Evolutionary conservation across 306 rosid genomes (phyloP), one percentile per base, ranked within the genome.

Genomic region (Corylus heterophylla): DNA sequence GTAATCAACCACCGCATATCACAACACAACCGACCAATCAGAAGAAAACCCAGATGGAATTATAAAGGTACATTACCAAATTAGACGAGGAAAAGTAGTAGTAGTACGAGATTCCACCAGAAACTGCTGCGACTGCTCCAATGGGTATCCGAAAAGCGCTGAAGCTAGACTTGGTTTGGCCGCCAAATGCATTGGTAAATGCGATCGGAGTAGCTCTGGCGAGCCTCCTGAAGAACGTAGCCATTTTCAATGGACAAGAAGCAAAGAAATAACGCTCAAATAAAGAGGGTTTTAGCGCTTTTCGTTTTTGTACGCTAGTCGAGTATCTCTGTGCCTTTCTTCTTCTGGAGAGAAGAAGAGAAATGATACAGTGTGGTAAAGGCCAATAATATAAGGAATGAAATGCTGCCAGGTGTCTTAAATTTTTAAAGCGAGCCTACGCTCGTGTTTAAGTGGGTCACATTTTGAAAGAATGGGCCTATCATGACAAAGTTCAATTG

Each of bases 81-180:
- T 81, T 79, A 67, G 96, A 79, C 35, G 92, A 86, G 69, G 96
- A 89, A 42, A 69, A 78, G 82, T 80, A 89, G 85, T 83, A 96
- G 37, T 89, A 48, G 79, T 81, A 91, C 47, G 99, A 96, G 83
- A 86, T 18, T 78, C 94, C 99, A 69, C 97, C 99, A 71, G 97
- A 88, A 81, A 90, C 76, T 52, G 98, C 98, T 7, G 97, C 96
- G 42, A 90, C 61, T 0, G 96, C 93, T 52, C 94, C 90, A 44
- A 91, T 76, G 5, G 99, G 93, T 4, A 87, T 62, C 16, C 92
- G 84, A 76, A 78, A 90, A 54, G 68, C 47, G 22, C 81, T 22
- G 84, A 82, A 67, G 22, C 58, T 37, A 69, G 89, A 76, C 76
- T 84, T 91, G 79, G 89, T 83, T 59, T 89, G 88, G 52, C 85